Conservation (phyloP, 2,329 filamentous ascomycete genomes). For the Coccinonectria pachysandricola region DNA sequence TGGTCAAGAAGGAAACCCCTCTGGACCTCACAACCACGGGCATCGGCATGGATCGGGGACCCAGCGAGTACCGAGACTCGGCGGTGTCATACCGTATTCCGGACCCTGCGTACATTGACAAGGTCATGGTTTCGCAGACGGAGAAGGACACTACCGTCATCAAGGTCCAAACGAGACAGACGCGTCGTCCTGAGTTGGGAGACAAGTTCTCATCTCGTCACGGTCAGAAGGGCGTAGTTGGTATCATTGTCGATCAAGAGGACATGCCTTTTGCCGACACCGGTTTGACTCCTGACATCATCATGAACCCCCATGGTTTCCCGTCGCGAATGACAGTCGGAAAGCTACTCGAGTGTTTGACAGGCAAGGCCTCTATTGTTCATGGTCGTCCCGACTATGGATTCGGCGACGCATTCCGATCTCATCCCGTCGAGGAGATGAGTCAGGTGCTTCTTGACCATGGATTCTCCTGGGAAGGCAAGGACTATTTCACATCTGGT, state of each 20-base stretch:
- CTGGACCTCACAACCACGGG: conserved; percentile 65
- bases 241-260: conserved; percentile 91
- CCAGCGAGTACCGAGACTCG: conserved; percentile 55
- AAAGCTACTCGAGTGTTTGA: conserved; percentile 90
- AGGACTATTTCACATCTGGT: conserved; percentile 91
- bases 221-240: conserved; percentile 95
- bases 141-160: conserved; percentile 79
- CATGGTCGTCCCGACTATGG: conserved; percentile 82
- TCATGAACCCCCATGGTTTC: conserved; percentile 99
- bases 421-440: conserved; percentile 82
- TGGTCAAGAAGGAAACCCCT: conserved; percentile 83
- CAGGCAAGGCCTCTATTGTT: conserved; percentile 86
- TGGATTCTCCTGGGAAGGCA: conserved; percentile 94
- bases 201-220: conserved; percentile 99
- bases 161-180: conserved; percentile 95
- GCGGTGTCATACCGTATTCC: conserved; percentile 71
- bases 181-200: conserved; percentile 83
- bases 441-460: conserved; percentile 71
- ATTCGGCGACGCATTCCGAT: conserved; percentile 66
- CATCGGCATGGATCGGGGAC: conserved; percentile 55
- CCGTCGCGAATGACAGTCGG: conserved; percentile 99
- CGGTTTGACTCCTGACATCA: conserved; percentile 92
- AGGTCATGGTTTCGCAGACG: conserved; percentile 85
- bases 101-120: conserved; percentile 85
- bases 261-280: conserved; percentile 93